A percentile compares a stretch with the other conserved stretches of the same genome.
Conservation (phyloP, 306 rosid species). For the Sindora glabra region DNA sequence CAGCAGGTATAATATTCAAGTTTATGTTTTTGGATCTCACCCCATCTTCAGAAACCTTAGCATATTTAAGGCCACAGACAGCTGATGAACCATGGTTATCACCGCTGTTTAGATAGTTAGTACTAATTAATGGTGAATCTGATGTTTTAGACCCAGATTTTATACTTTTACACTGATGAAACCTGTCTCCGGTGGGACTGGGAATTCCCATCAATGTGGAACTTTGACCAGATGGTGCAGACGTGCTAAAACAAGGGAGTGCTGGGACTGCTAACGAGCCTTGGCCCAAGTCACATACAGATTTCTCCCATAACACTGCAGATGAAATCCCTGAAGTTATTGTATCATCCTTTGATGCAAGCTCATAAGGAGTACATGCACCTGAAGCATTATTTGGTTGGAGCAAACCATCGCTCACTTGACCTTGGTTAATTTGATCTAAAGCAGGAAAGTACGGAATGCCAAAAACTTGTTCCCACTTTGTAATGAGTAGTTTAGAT, state of each 20-base stretch:
- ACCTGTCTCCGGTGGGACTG: slow-evolving; percentile 4
- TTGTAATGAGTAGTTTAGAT: slow-evolving; percentile 8
- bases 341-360: too few species aligned
- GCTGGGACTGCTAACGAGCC: slow-evolving; percentile 19
- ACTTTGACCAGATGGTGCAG: slow-evolving; percentile 11
- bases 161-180: background rate
- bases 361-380: too few species aligned
- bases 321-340: slow-evolving; percentile 26
- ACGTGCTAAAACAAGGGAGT: slow-evolving; percentile 24
- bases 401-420: slow-evolving; percentile 14
- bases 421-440: too few species aligned
- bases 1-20: slow-evolving; percentile 38
- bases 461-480: slow-evolving; percentile 6
- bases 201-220: slow-evolving; percentile 12
- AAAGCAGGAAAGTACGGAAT: slow-evolving; percentile 13
- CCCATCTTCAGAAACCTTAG: slow-evolving; percentile 13
- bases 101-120: slow-evolving; percentile 5
- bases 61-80: slow-evolving; percentile 18
- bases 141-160: too few species aligned
- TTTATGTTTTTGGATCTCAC: slow-evolving; percentile 23
- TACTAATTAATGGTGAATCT: too few species aligned
- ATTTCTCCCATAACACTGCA: slow-evolving; percentile 4
- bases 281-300: slow-evolving; percentile 10
- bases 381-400: slow-evolving; percentile 22
- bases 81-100: slow-evolving; percentile 5